Conservation (phyloP, 2,329 filamentous ascomycete genomes). For the Aureobasidium pullulans region DNA sequence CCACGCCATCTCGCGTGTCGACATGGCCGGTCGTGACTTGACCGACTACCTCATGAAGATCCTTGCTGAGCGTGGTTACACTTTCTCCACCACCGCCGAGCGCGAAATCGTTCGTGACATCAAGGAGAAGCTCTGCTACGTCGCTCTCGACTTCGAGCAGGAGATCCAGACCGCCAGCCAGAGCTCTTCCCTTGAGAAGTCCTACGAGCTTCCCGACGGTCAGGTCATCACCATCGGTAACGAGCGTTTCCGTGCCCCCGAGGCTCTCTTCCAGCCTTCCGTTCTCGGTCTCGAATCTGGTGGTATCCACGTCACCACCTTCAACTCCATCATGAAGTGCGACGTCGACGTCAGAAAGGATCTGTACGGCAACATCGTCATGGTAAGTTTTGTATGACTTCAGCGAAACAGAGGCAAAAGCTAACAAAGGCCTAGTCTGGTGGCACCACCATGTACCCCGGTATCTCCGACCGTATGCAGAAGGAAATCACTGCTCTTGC, state of each 20-base stretch:
- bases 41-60: constrained; percentile 99
- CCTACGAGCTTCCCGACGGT: constrained; percentile 98
- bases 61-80: constrained; percentile 97
- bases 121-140: constrained; percentile 99
- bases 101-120: constrained; percentile 99
- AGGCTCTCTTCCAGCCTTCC: constrained; percentile 98
- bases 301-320: constrained; percentile 98
- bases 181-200: constrained; percentile 99
- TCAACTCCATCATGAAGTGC: constrained; percentile 99
- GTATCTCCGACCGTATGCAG: constrained; percentile 99
- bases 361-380: constrained; percentile 99
- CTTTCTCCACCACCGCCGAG: constrained; percentile 99
- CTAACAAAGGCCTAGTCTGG: constrained; percentile 64
- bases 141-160: constrained; percentile 99
- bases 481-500: constrained; percentile 99
- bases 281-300: constrained; percentile 97
- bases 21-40: constrained; percentile 99
- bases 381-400: constrained; percentile 59
- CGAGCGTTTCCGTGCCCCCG: constrained; percentile 99
- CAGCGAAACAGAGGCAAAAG: constrained; percentile 15
- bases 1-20: constrained; percentile 99
- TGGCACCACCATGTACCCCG: constrained; percentile 99
- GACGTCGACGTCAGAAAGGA: constrained; percentile 99
- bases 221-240: constrained; percentile 99
- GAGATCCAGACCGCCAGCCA: constrained; percentile 99